Evolutionary conservation across 257 asterid species (phyloP).

Genomic region (Marsdenia floribunda): DNA sequence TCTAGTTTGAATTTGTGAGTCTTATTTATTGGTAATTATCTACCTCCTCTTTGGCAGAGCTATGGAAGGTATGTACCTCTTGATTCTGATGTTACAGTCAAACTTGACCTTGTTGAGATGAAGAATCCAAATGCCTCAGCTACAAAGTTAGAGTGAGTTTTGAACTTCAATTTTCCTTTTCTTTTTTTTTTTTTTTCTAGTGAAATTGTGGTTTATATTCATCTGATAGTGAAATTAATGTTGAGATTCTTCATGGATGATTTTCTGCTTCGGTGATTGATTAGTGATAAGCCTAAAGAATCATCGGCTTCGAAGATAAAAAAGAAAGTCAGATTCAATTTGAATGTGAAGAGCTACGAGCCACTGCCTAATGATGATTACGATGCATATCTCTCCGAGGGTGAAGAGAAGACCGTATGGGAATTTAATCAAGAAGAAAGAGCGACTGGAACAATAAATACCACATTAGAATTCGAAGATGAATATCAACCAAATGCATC

Average conservation of each 20-base stretch:
- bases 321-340: conserved; percentile 71
- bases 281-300: conserved; percentile 47
- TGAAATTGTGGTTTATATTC: neutral
- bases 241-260: neutral
- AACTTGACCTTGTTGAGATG: conserved; percentile 26
- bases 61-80: conserved; percentile 57
- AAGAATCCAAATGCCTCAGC: conserved; percentile 25
- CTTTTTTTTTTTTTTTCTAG: neutral
- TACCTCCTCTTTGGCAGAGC: conserved; percentile 24
- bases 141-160: conserved; percentile 33
- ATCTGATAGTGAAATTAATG: neutral
- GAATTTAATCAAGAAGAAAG: conserved; percentile 30
- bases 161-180: neutral
- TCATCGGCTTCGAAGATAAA: conserved; percentile 34
- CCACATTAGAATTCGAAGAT: conserved; percentile 22
- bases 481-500: conserved; percentile 13
- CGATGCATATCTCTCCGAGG: conserved; percentile 29
- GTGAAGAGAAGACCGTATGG: conserved; percentile 37
- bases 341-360: conserved; percentile 61
- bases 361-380: conserved; percentile 43
- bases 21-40: no score
- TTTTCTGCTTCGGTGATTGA: conserved; percentile 3
- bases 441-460: conserved; percentile 8
- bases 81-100: conserved; percentile 35
- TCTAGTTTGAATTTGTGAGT: neutral